Percentiles rank a stretch among this genome's conserved stretches.
phyloP scores from a whole-genome alignment of 176 grass and related monocot genomes.

The Bolboschoenus planiculmis region DNA sequence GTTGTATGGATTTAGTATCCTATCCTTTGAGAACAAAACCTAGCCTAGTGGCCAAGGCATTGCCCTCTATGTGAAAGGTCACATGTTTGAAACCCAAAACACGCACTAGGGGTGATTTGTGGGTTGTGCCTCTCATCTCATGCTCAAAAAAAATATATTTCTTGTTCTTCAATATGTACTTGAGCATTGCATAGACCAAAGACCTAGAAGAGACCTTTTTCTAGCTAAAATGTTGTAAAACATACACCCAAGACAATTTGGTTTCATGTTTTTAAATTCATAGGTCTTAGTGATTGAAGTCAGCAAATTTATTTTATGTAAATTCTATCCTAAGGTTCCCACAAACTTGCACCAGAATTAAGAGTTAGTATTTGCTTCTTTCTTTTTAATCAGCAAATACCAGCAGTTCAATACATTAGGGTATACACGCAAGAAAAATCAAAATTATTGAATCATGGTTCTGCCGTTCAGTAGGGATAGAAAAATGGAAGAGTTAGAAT shows the following conservation, averaged over 20 bases:
- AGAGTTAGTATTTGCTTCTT: neutral
- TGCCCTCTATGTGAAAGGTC: neutral
- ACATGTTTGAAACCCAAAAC: neutral
- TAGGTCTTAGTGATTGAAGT: neutral
- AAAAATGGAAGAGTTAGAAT: neutral
- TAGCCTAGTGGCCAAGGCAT: neutral
- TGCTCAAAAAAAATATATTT: neutral
- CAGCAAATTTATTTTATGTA: neutral
- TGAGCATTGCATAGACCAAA: neutral
- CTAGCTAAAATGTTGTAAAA: neutral
- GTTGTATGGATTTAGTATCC: neutral
- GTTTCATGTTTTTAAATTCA: neutral
- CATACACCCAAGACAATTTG: neutral
- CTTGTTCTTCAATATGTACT: neutral
- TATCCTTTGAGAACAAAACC: neutral
- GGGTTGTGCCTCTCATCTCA: neutral
- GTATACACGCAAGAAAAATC: neutral
- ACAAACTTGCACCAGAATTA: neutral
- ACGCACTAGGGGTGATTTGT: neutral
- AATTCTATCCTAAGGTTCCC: neutral
- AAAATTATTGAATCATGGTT: constrained; percentile 15
- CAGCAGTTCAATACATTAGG: neutral
- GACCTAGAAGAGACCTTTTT: neutral
- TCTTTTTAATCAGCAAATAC: neutral
- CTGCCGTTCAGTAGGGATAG: no score